Percentiles rank a stretch among this genome's conserved stretches.
Conservation (phyloP, 805 yeast genomes). For the Nematodospora valgi region DNA sequence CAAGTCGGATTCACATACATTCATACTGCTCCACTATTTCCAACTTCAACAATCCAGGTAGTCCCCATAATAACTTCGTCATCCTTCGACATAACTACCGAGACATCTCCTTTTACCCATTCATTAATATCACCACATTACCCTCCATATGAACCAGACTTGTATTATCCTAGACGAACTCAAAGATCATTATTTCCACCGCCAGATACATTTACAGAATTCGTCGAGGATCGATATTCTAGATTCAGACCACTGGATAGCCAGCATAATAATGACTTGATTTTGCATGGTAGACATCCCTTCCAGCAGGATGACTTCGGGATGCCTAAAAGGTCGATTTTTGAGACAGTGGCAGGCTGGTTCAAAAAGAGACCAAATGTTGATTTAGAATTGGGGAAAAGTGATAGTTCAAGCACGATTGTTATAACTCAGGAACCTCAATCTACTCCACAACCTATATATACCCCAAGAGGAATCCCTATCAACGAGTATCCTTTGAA, state of each 20-base stretch:
- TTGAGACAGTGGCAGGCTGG: conserved; percentile 9
- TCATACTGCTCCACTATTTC: conserved; percentile 3
- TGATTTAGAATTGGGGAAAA: not conserved
- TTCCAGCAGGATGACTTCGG: conserved; percentile 17
- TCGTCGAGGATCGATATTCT: conserved; percentile 28
- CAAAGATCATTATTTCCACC: not conserved
- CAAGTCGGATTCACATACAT: not conserved
- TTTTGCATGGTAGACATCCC: conserved; percentile 27
- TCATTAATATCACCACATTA: conserved; percentile 17
- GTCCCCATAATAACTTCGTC: not conserved
- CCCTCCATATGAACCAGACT: conserved; percentile 18
- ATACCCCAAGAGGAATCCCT: conserved; percentile 24
- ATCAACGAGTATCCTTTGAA: conserved; percentile 17
- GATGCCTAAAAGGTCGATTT: not conserved
- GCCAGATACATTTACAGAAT: conserved; percentile 18
- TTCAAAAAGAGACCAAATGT: conserved; percentile 3
- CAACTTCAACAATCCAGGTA: not conserved
- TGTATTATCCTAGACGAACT: conserved; percentile 1
- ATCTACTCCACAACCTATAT: conserved; percentile 5
- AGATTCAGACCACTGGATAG: conserved; percentile 33
- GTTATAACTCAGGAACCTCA: conserved; percentile 3
- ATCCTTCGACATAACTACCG: not conserved
- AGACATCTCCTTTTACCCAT: not conserved
- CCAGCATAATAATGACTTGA: conserved; percentile 25
- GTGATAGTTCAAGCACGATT: not conserved